Evolutionary conservation across 192 early-diverging fungal genomes (phyloP).

Genomic region (Funneliformis mosseae): DNA sequence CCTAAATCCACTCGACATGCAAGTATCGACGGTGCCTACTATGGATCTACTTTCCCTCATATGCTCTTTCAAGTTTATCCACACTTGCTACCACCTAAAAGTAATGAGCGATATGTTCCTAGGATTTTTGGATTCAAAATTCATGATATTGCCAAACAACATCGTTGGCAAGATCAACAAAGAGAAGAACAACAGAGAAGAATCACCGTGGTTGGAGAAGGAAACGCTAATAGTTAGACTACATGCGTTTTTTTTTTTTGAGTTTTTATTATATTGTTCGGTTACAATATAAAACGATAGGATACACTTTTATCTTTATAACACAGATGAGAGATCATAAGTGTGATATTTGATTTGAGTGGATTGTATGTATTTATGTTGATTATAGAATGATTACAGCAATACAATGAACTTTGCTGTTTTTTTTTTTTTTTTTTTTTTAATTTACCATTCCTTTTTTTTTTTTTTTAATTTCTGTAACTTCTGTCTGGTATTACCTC

Average conservation of each 20-base stretch:
- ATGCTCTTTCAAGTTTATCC: constrained; percentile 94
- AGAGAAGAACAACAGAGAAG: constrained; percentile 68
- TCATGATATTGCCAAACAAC: constrained; percentile 83
- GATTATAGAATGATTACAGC: neutral
- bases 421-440: neutral
- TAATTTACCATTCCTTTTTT: neutral
- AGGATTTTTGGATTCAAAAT: constrained; percentile 98
- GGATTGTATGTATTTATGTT: neutral
- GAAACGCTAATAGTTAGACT: constrained; percentile 17
- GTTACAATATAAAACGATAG: neutral
- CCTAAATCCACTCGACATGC: constrained; percentile 87
- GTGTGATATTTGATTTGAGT: neutral
- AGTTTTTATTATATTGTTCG: neutral
- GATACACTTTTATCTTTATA: neutral
- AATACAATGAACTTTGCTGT: neutral
- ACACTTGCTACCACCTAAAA: constrained; percentile 73
- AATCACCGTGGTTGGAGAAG: constrained; percentile 46
- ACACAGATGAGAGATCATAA: neutral
- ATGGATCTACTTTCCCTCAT: constrained; percentile 95
- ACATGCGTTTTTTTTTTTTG: neutral
- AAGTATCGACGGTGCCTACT: constrained; percentile 93
- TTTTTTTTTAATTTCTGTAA: neutral
- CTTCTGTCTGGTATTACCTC: neutral
- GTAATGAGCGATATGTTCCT: constrained; percentile 87
- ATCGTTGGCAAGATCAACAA: constrained; percentile 88